Base-by-base conservation (phyloP, 805 yeast species). In the Candida pini region DNA sequence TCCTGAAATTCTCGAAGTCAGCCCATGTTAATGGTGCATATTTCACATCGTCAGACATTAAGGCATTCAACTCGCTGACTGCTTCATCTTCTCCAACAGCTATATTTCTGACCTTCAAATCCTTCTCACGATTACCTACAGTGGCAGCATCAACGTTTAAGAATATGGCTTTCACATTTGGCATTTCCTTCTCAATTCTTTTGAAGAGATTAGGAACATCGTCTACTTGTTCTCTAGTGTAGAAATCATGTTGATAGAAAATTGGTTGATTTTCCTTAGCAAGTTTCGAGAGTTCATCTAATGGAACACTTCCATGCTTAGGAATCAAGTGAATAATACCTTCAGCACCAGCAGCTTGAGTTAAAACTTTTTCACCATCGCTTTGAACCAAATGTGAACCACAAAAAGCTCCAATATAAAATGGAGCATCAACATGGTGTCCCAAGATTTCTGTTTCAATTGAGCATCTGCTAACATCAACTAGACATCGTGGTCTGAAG, bases 381-480 rank as follows among this genome's bases (percentile, higher is more conserved):
- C 81, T 81, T 53, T 88, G 89, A 4, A 95, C 94, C 44, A 89
- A 66, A 45, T 76, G 78, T 19, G 94, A 94, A 31, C 88, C 71
- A 1, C 96, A 95, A 14, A 96, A 83, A 1, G 96, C 95, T n/a
- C 92, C 73, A 36, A 81, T 75, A 52, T 86, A 89, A 56, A 89
- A 85, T 5, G 97, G 97, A 5, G 77, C 81, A 13, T 71, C 64
- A 4, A 73, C 62, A 24, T 65, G 60, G 17, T 69, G 52, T 9
- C 95, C 95, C 18, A 88, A 62, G 71, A 88, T 72, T 5, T 72
- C 65, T 4, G 90, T 78, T 2, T 74, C 53, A 21, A 72, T 53
- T 45, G 79, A 82, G 26, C 81, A 69, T n/a, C 69, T 53, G 3
- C 66, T 51, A 9, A 88, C 95, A 57, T 90, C 87, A 6, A 86